A percentile compares a stretch with the other conserved stretches of the same genome.
These are phyloP conservation scores for Sporothrix mexicana DNA, from an alignment of 2,329 filamentous ascomycete genomes.

Conservation along the genomic window DNA sequence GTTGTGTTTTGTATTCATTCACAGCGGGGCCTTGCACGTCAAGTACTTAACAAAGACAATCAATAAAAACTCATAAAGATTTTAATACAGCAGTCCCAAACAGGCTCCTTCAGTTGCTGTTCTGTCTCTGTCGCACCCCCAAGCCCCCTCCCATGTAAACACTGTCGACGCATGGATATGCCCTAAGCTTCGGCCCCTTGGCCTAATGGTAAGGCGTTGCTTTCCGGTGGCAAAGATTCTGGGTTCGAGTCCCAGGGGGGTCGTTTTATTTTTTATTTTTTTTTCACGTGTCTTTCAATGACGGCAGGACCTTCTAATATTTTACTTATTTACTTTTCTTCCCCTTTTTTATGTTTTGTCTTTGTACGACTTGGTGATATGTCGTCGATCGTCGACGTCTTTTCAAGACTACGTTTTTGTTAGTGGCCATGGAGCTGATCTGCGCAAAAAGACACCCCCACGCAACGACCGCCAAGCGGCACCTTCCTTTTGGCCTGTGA, in stretches of 20 bases:
- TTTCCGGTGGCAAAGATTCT: slow-evolving; percentile 22
- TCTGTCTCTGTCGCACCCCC: too few species aligned
- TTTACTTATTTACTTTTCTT: not conserved
- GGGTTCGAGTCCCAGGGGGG: slow-evolving; percentile 21
- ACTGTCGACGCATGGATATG: not conserved
- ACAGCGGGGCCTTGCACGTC: not conserved
- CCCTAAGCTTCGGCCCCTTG: slow-evolving; percentile 7
- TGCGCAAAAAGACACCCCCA: not conserved
- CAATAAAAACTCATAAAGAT: slow-evolving; percentile 22
- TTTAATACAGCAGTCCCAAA: not conserved
- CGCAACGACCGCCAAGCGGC: not conserved
- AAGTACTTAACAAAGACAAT: not conserved
- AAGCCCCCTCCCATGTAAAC: not conserved
- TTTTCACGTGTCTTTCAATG: not conserved
- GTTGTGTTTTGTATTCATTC: not conserved
- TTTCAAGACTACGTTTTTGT: too few species aligned
- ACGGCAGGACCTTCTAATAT: not conserved
- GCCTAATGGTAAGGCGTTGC: slow-evolving; percentile 20
- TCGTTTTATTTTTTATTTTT: not conserved
- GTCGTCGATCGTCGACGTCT: too few species aligned
- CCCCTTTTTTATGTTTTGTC: not conserved
- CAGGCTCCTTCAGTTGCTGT: too few species aligned
- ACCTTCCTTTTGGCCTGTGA: slow-evolving; percentile 13
- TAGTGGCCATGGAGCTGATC: not conserved
- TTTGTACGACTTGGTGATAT: too few species aligned